These are phyloP conservation scores for Cucumis melo DNA, from an alignment of 306 rosid genomes.

Conservation along the genomic window DNA sequence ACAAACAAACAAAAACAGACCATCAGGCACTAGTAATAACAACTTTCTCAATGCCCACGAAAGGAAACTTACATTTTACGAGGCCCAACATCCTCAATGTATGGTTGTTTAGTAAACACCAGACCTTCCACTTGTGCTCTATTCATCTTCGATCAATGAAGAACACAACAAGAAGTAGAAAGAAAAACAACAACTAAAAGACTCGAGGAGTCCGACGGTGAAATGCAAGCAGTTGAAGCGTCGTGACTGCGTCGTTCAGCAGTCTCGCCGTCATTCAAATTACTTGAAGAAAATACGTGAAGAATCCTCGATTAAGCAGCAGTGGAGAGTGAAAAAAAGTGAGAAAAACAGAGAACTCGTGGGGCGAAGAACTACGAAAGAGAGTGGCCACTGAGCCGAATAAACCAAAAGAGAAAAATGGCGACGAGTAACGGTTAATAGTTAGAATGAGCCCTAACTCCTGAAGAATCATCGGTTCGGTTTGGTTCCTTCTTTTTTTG, in stretches of 20 bases:
- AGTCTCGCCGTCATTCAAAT: not conserved
- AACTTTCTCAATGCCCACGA: not conserved
- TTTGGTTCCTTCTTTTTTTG: not conserved
- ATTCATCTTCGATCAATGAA: constrained; percentile 16
- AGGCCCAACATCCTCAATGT: constrained; percentile 57
- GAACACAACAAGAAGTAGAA: not conserved
- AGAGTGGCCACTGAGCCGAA: not conserved
- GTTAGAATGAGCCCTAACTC: not conserved
- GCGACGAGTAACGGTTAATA: not conserved
- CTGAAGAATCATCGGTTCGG: not conserved
- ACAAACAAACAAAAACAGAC: not conserved
- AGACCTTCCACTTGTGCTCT: constrained; percentile 28
- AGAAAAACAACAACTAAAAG: not conserved
- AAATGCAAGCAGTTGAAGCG: not conserved
- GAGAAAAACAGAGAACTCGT: not conserved
- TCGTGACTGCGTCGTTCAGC: not conserved
- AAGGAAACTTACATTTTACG: constrained; percentile 36
- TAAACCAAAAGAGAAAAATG: not conserved
- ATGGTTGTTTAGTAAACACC: constrained; percentile 62
- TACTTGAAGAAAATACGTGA: not conserved
- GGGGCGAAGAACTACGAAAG: not conserved
- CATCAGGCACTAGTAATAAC: not conserved
- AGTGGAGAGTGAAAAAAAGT: not conserved
- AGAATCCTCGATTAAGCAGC: not conserved
- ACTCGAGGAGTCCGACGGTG: not conserved